Percentiles rank a stretch among this genome's conserved stretches.
These are phyloP conservation scores for Peronospora destructor DNA, from an alignment of 352 stramenopile species.

Conservation along the genomic window DNA sequence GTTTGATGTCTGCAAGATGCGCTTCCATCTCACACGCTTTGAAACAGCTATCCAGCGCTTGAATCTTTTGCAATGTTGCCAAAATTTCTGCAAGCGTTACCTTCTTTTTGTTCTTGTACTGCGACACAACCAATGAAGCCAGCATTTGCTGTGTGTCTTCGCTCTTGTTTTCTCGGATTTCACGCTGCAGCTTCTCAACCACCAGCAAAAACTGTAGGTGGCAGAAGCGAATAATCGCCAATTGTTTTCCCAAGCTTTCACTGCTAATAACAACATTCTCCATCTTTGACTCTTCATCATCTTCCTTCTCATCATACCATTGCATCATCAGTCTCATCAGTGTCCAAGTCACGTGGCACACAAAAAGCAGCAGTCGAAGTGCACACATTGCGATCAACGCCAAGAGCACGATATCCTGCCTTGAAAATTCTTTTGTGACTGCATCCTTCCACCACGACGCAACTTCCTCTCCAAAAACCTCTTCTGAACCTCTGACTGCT, in stretches of 20 bases:
- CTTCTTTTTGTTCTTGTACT: constrained; percentile 13
- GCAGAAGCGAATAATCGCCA: constrained; percentile 32
- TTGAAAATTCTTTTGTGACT: constrained; percentile 32
- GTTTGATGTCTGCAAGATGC: constrained; percentile 24
- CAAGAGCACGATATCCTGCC: constrained; percentile 41
- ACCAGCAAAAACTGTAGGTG: constrained; percentile 39
- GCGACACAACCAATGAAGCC: constrained; percentile 19
- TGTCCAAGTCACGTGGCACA: constrained; percentile 25
- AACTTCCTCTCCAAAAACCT: constrained; percentile 3
- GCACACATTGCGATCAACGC: constrained; percentile 32
- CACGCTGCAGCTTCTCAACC: constrained; percentile 41
- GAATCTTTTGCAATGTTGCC: constrained; percentile 29
- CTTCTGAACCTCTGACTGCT: constrained; percentile 16
- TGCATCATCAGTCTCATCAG: constrained; percentile 22
- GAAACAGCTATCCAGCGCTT: constrained; percentile 29
- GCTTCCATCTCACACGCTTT: constrained; percentile 21
- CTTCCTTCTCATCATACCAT: constrained; percentile 15
- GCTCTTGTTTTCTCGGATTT: constrained; percentile 24
- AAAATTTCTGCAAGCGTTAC: constrained; percentile 36
- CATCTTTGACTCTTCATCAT: constrained; percentile 1
- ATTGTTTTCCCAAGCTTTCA: constrained; percentile 18
- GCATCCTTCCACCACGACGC: constrained; percentile 35
- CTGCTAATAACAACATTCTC: constrained; percentile 3
- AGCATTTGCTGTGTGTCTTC: constrained; percentile 34
- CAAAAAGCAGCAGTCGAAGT: constrained; percentile 24